These are phyloP conservation scores for Micromonas commoda DNA, from an alignment of 139 green algal species.

Conservation along the genomic window DNA sequence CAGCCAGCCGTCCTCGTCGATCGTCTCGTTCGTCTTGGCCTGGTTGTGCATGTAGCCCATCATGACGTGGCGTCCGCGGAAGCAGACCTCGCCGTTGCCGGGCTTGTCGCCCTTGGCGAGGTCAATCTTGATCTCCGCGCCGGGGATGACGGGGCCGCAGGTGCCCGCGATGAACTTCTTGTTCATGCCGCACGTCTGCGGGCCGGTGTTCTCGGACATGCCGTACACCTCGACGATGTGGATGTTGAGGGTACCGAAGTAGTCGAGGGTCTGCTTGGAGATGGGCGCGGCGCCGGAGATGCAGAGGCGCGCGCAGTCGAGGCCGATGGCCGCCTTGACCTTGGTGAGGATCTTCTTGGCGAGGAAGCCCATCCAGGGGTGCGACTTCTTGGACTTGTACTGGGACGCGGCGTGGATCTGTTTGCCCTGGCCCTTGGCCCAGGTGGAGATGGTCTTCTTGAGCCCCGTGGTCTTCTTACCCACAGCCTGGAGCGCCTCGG, in stretches of 20 bases:
- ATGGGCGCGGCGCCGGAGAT: constrained; percentile 26
- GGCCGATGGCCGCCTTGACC: neutral
- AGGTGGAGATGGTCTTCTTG: constrained; percentile 21
- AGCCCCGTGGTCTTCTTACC: constrained; percentile 3
- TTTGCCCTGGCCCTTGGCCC: neutral
- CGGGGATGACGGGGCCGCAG: constrained; percentile 8
- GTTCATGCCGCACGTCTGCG: neutral
- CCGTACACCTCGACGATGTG: constrained; percentile 30
- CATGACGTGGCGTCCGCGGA: constrained; percentile 29
- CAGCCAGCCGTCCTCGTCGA: constrained; percentile 24
- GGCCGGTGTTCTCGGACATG: constrained; percentile 31
- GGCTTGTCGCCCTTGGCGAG: constrained; percentile 8
- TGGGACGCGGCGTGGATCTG: neutral
- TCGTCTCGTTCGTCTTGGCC: constrained; percentile 14
- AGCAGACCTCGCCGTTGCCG: constrained; percentile 23
- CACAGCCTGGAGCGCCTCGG: constrained; percentile 12
- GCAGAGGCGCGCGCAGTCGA: constrained; percentile 21
- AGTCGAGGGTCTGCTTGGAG: constrained; percentile 16
- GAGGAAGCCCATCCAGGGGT: neutral
- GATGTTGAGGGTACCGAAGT: constrained; percentile 25
- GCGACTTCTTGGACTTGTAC: neutral
- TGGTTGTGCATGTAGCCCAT: constrained; percentile 26
- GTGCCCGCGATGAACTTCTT: constrained; percentile 14
- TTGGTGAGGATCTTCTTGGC: constrained; percentile 22
- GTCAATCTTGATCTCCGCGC: constrained; percentile 18